Base-by-base conservation (phyloP, 495 filamentous ascomycete species). In the Xylaria sp. region DNA sequence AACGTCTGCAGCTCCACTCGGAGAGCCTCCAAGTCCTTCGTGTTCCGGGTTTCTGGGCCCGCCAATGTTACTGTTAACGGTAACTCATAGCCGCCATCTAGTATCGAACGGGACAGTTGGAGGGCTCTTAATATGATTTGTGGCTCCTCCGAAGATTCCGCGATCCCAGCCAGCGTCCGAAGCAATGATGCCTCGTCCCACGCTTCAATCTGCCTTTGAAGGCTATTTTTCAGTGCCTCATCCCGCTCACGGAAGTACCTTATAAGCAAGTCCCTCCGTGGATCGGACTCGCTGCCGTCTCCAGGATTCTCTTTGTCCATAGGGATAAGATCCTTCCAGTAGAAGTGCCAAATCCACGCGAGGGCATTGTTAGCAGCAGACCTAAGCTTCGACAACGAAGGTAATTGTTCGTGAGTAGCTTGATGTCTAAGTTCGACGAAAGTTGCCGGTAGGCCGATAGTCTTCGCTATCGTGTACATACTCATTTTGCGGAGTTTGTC, bases 361-460 rank as follows among this genome's bases (percentile, higher is more conserved):
- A 98, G 82, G 2, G 90, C 93, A 73, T 90, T 87, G 72, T 84
- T 73, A 3, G 90, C 86, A 6, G 91, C 89, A 15, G 84, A 83
- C 65, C 93, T 84, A 66, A 98, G 81, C 33, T 93, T 88, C 8
- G 86, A 81, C 63, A 98, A 81, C 0, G 89, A 88, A 0, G 95
- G 95, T 66, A 97, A 81, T 74, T 93, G 91, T 72, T 94, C 92
- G 79, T 98, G 95, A 46, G 93, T 96, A 41, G 92, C 92, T 78
- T 96, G 91, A 76, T 98, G 95, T 21, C 95, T 86, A 63, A 97
- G 83, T 81, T 97, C 94, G 44, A 98, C 94, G 78, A 97, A 96
- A 0, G 92, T 90, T 9, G 90, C 89, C 5, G 95, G 93, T 26
- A 98, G 84, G 0, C 90, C 91, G 21, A 96, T 85, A 63, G 89